Base-by-base conservation (phyloP, 2,329 filamentous ascomycete species). In the Leptodontidium sp. region DNA sequence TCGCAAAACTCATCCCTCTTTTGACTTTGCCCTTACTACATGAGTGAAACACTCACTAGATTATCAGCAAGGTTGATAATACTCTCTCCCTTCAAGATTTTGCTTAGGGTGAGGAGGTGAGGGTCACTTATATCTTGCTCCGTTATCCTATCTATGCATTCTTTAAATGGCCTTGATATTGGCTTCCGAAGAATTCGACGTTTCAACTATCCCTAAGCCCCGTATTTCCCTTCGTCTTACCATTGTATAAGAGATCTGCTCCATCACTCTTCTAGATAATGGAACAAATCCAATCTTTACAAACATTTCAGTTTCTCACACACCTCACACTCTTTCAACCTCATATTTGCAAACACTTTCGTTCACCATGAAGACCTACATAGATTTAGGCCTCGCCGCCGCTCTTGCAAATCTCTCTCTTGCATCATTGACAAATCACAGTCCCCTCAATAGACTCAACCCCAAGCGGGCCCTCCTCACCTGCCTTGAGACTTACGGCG, bases 401-500 rank as follows among this genome's bases (percentile, higher is more conserved):
- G 32, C 64, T 5, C 38, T 68, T 9, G 64, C 53, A 7, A 66
- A 21, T 32, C n/a, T 67, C 32, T 38, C 53, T 29, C 17, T 63
- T 17, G 65, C 65, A 29, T 43, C 55, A 12, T 52, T 40, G 29
- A 68, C 53, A 17, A 40, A 38, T 12, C 70, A 65, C 57, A 43
- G 29, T 14, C 61, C 43, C 3, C 5, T 67, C 9, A 29, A 29
- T 12, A 21, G 26, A 9, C 17, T 59, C 1, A 61, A 59, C 21
- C 21, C 66, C 17, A 72, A 72, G 35, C 24, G 68, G 43, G 64
- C 40, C 35, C 67, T 63, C 26, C 64, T 71, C n/a, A 66, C 70
- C 29, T 73, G 71, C 43, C 52, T 64, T 3, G 40, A 74, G 47
- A 71, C 69, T 1, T 74, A 70, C 11, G 71, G 72, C 8, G 62